Evolutionary conservation across 1,284 basidiomycete genomes (phyloP), one percentile per base, ranked within the genome.

Genomic region (Irpex rosettiformis): DNA sequence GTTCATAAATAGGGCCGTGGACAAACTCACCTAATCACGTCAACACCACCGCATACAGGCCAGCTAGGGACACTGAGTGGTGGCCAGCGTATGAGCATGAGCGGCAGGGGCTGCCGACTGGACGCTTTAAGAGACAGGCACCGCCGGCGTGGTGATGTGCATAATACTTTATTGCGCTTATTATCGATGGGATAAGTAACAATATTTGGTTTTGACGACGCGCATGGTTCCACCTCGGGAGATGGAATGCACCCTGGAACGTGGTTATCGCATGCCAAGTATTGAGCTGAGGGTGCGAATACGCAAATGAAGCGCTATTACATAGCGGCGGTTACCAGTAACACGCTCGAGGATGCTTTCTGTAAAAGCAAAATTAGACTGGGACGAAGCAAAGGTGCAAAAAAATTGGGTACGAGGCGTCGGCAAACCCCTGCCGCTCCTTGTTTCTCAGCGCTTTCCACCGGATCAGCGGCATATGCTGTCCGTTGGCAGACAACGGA

Each of bases 11-110:
- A 37, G 11, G n/a, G 10, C 7, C 22, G 22, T 18, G 18, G 43
- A 18, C n/a, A 18, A 47, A 47, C 43, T 47, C 48, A 51, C 48
- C 43, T 24, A 51, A 51, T 51, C 48, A 51, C 48, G 25, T 47
- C 43, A 47, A 47, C 18, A 21, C 18, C 18, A 8, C 8, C 10
- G 22, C 43, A 47, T 47, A 18, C 21, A 18, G 13, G 13, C 18
- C 43, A 24, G 16, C 33, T 37, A 16, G 33, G 11, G 33, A 37
- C 33, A 8, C 33, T 47, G 43, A 47, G 13, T 47, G 21, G 21
- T 47, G 43, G 21, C 43, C 43, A 18, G 43, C 43, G 33, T 37
- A 47, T 24, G 22, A 24, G 22, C 22, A 18, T 47, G 43, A 47
- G 43, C 10, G 43, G 22, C 22, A 18, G 43, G 13, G 43, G 8